Base-by-base conservation (phyloP, 208 protist genomes). In the Trichomonas tenax region DNA sequence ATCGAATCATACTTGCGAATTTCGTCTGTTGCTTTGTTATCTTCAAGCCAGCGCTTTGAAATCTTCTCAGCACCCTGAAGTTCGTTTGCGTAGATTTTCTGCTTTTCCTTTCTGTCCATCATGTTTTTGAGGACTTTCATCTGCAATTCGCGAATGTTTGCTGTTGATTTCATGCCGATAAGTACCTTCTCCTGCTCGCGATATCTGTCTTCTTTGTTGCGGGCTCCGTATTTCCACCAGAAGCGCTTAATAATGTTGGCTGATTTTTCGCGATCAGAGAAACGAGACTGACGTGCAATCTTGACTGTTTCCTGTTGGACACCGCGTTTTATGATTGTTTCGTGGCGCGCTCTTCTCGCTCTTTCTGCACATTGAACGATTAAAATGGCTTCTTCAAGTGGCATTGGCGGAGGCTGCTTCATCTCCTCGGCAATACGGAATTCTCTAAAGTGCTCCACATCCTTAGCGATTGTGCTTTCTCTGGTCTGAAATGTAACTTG, bases 331-430 rank as follows among this genome's bases (percentile, higher is more conserved):
- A 93, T 58, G 26, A 93, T 17, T 31, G 86, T 93, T 93, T 93
- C 44, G 45, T 93, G 86, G 14, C 86, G 40, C 2, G 86, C 86
- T 14, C 44, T 8, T 6, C 86, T 4, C 51, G 86, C 86, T 93
- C 86, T 93, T 51, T 93, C 86, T 58, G 86, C 86, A 10, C 86
- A n/a, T 93, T 93, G 86, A 10, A 93, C 86, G 51, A 93, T 93
- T 10, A 93, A 38, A 41, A 41, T 44, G 1, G 86, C 86, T 38
- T 93, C 86, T 93, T 93, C 86, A 51, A 93, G 86, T 51, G 86
- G 86, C 86, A 93, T 93, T 34, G 40, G 44, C 4, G 86, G 86
- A 10, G 86, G 44, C 86, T 93, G 41, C 31, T 41, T 93, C 86
- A 93, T 93, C 36, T 93, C 86, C 38, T 58, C 15, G 34, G 86